A percentile compares a stretch with the other conserved stretches of the same genome.
Conservation (phyloP, 148 eudicot genomes). For the Gaultheria prostrata region DNA sequence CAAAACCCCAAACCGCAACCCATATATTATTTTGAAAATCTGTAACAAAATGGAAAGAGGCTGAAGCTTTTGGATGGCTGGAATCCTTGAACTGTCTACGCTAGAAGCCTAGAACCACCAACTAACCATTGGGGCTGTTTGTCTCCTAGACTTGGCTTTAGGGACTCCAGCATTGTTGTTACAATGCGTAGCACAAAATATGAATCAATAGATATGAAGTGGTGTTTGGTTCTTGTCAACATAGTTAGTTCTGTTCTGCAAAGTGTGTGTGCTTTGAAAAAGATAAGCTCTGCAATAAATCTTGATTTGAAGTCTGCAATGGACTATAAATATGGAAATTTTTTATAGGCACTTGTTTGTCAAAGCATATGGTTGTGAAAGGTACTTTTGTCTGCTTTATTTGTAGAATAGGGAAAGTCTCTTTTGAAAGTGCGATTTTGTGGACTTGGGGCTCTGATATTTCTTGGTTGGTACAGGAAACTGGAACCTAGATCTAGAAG, state of each 20-base stretch:
- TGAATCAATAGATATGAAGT: not conserved
- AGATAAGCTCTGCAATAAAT: not conserved
- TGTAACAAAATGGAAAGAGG: not conserved
- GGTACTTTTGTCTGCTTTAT: not conserved
- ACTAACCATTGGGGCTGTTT: not conserved
- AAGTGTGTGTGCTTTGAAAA: not conserved
- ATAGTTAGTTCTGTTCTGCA: not conserved
- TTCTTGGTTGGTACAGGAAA: conserved; percentile 51
- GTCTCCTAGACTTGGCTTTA: not conserved
- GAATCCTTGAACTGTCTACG: not conserved
- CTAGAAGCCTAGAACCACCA: not conserved
- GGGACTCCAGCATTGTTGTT: not conserved
- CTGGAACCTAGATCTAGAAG: conserved; percentile 85
- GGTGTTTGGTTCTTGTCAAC: not conserved
- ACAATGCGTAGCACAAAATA: not conserved
- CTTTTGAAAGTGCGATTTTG: not conserved
- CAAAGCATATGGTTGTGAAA: not conserved
- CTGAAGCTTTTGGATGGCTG: conserved; percentile 5
- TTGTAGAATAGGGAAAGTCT: not conserved
- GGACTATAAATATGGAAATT: not conserved
- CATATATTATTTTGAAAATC: too few relatives aligned
- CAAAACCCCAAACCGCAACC: too few relatives aligned
- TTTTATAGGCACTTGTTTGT: not conserved
- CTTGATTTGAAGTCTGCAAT: conserved; percentile 1
- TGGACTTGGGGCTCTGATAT: not conserved